Evolutionary conservation across 257 asterid species (phyloP), one percentile per base, ranked within the genome.

Genomic region (Petunia axillaris): DNA sequence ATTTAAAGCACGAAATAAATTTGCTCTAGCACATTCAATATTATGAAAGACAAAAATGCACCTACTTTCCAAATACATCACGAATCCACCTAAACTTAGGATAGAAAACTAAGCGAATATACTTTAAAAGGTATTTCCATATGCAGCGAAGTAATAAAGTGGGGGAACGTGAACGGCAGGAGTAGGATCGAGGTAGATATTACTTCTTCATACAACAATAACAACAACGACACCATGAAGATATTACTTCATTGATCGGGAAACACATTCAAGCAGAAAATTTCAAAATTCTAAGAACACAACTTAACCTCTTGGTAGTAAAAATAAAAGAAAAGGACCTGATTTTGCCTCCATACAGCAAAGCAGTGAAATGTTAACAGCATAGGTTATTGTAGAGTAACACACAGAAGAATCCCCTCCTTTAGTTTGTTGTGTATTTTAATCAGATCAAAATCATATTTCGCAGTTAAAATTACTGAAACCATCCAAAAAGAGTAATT

Each of bases 21-120:
- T 43, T 48, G 38, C 5, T 70, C 77, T 46, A 70, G 59, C 16
- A 16, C 77, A 70, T 46, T 46, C 43, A 50, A 70, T 70, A 70
- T 70, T 70, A 70, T 70, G 43, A 48, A 70, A 9, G 77, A 70
- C 74, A 70, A 70, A 25, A 25, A 46, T 43, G 8, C 77, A 70
- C 59, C 46, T 52, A 70, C 25, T 46, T 16, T 46, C 59, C 43
- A 70, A 25, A 70, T 46, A 70, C 77, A 53, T 8, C 10, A 70
- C 35, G 16, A 70, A 36, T 48, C 59, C 77, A 70, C 40, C 37
- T 46, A 70, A 43, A 70, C 48, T 67, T 67, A 67, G 15, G 58
- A 44, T 46, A 36, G n/a, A 16, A 70, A 58, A 44, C 57, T 70
- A 46, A 44, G 41, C 76, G 46, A 9, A 70, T 38, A 44, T 8